Conservation (phyloP, 2,329 filamentous ascomycete genomes). For the Decorospora gaudefroyi region DNA sequence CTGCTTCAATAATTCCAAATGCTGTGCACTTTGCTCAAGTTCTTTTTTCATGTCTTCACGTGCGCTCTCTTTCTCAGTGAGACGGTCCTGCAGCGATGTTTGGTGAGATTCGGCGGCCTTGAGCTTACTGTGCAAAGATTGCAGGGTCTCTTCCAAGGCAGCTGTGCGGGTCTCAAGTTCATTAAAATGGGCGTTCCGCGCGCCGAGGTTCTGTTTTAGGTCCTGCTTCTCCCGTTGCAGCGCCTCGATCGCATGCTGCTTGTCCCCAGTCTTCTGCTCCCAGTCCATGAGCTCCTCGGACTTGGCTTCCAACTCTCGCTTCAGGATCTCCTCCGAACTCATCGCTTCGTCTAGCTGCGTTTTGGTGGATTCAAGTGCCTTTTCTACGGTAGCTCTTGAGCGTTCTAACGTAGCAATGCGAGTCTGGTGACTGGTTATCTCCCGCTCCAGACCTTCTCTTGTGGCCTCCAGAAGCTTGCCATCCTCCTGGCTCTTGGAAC, state of each 20-base stretch:
- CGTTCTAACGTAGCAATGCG: slow-evolving; percentile 38
- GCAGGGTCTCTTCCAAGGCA: slow-evolving; percentile 30
- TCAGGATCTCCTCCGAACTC: slow-evolving; percentile 27
- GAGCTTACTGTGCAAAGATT: slow-evolving; percentile 25
- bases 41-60: slow-evolving; percentile 21
- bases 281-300: slow-evolving; percentile 34
- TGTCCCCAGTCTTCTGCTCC: slow-evolving; percentile 21
- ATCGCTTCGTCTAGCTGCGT: slow-evolving; percentile 26
- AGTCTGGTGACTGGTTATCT: slow-evolving; percentile 36
- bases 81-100: slow-evolving; percentile 24
- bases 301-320: slow-evolving; percentile 32
- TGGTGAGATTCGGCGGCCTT: slow-evolving; percentile 30
- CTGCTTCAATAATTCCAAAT: slow-evolving; percentile 30
- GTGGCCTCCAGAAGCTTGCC: slow-evolving; percentile 23
- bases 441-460: slow-evolving; percentile 30
- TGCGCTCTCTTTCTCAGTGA: slow-evolving; percentile 29
- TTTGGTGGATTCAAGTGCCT: slow-evolving; percentile 30
- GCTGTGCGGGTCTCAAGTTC: slow-evolving; percentile 30
- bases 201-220: slow-evolving; percentile 28
- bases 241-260: slow-evolving; percentile 25
- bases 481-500: slow-evolving; percentile 33
- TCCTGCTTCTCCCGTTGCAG: slow-evolving; percentile 32
- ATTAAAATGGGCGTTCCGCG: slow-evolving; percentile 21
- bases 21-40: slow-evolving; percentile 30
- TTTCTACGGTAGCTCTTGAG: slow-evolving; percentile 30